Evolutionary conservation across 441 rosid genomes (phyloP), one percentile per base, ranked within the genome.

Genomic region (Adansonia madagascariensis): DNA sequence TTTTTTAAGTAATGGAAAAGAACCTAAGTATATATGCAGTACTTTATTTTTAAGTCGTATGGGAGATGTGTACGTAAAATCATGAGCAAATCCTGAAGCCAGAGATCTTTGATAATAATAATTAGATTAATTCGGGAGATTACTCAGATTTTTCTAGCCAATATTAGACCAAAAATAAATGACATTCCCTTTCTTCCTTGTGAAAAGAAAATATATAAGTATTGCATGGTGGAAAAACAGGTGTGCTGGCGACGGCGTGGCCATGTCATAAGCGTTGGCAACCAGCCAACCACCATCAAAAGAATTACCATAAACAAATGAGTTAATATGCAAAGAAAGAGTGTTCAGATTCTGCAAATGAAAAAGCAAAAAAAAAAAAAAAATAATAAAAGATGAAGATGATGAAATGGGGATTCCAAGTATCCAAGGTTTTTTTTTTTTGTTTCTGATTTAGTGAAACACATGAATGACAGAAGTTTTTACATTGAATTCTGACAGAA

Each of bases 241-340:
- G 17, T 82, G 83, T 77, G 77, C 71, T 81, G 84, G 84, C 81
- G 75, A 77, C 76, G 77, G 82, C 78, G 65, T 55, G 77, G 80
- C 47, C 63, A 66, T 31, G 59, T 65, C 55, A 64, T 78, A 1
- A 17, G 63, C 24, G 27, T 72, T 56, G 46, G 53, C 57, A 27
- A 70, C 60, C 74, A 22, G 44, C 60, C 43, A 52, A 50, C 31
- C 17, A 53, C 56, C 65, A 44, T 57, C 39, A 73, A 2, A 14
- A 4, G 57, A 3, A 4, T 0, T 10, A 15, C 24, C 17, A 52
- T 52, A 50, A 39, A 47, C 41, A 49, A 24, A 69, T 47, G 59
- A 24, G 9, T 20, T 46, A 20, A 22, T 12, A 10, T 20, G 24
- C 11, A 47, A 20, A 2, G 9, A 22, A 2, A 49, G 41, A 7